Evolutionary conservation across 2,329 filamentous ascomycete species (phyloP), one percentile per base, ranked within the genome.

Genomic region (Colletotrichum sublineola): DNA sequence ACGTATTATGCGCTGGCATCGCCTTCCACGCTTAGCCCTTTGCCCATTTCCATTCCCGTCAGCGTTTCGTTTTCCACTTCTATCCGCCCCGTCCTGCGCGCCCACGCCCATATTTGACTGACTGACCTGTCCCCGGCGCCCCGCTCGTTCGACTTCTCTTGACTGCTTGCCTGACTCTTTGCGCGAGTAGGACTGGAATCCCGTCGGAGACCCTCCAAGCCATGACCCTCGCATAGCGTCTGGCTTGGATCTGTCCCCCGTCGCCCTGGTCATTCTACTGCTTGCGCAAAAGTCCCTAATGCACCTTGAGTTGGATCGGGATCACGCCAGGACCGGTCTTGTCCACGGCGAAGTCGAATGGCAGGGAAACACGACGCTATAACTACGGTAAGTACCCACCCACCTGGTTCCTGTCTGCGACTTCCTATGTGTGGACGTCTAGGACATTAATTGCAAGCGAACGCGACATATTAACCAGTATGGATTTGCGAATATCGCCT

Each of bases 161-260:
- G 55, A 31, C 33, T 67, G 64, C 64, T 50, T 67, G 55, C 44
- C 44, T 52, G 64, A 67, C 64, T 67, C 53, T 15, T 42, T 52
- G 36, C 18, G 36, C 64, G 53, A 67, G 55, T 53, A 67, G 64
- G 64, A 60, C 64, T 58, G 44, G 64, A 42, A 67, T n/a, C 55
- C 64, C 64, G 64, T 42, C 52, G 64, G 64, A 67, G 53, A 44
- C 40, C 64, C 42, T 67, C 42, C 55, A 53, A 58, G 31, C 52
- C 33, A 36, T 52, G 20, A 42, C 5, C 36, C 53, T 60, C 33
- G 20, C 14, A 18, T 33, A 53, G 40, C 36, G 42, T 52, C 42
- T 24, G 9, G 31, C 55, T 60, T 67, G 55, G 64, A 60, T 67
- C 64, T 67, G 55, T 67, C 42, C 33, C 55, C 64, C 64, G 55